Evolutionary conservation across 805 yeast species (phyloP), one percentile per base, ranked within the genome.

Genomic region (Naumovozyma baii): DNA sequence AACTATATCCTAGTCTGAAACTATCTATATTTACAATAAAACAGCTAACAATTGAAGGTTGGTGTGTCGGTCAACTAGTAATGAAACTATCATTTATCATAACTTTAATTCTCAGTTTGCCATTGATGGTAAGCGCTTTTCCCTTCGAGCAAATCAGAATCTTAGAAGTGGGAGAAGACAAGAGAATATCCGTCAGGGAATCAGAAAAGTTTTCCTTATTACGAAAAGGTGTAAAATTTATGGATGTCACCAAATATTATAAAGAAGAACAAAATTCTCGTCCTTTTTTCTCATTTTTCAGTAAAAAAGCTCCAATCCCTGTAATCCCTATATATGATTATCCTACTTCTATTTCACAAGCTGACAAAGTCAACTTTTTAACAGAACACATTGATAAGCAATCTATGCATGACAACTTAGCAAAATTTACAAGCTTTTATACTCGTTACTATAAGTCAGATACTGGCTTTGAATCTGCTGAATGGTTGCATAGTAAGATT

Each of bases 371-470:
- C 12, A 44, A 56, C 1, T 49, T 61, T 3, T 55, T 80, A 32
- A 54, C 69, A 33, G 49, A 56, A 5, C 42, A 66, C 3, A 74
- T 85, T 41, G 68, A 73, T 46, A 62, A 61, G 39, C 65, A 59
- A 12, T 56, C 61, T 26, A 69, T 83, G 63, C 64, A 72, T 51
- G 61, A 62, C 18, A 74, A 73, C 49, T 68, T 86, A 59, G 73
- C 76, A 16, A 62, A 70, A 36, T 78, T 85, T 54, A 67, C 88
- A 4, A 72, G 82, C 31, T 85, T 84, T 57, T 74, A 66, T 60
- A 79, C 87, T 15, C 71, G 96, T 41, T 83, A 80, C 57, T 85
- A 84, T 63, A 79, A 80, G 56, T 73, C 84, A 1, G 69, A 74
- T 18, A 54, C 71, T n/a, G 96, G 96, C 0, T 59, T 67, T 13